These are phyloP conservation scores for Talaromyces sp. DNA, from an alignment of 2,329 filamentous ascomycete species.

Conservation along the genomic window DNA sequence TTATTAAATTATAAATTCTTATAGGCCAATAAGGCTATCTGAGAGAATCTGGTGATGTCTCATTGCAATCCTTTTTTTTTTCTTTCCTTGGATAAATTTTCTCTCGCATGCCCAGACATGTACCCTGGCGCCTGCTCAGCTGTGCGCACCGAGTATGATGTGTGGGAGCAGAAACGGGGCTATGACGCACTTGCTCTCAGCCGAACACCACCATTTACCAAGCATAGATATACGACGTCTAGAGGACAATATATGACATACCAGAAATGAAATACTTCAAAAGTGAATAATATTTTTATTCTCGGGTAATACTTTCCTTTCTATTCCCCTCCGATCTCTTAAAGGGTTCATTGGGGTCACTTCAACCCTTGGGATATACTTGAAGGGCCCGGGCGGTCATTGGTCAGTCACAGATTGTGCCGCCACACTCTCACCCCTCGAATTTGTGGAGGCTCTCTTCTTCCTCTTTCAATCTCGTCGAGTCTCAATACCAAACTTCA, in stretches of 20 bases:
- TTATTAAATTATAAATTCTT: too few relatives aligned
- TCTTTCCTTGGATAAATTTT: too few relatives aligned
- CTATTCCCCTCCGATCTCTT: background rate
- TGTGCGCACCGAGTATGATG: too few relatives aligned
- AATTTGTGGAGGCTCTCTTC: conserved; percentile 35
- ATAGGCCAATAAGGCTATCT: too few relatives aligned
- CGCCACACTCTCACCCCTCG: conserved; percentile 35
- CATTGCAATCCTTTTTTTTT: too few relatives aligned
- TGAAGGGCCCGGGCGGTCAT: conserved; percentile 17
- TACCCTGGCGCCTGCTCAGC: too few relatives aligned
- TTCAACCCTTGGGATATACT: conserved; percentile 14
- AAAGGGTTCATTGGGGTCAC: background rate
- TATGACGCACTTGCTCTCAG: conserved; percentile 19
- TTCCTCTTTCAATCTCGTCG: conserved; percentile 18
- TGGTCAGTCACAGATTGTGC: conserved; percentile 27
- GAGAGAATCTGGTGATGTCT: too few relatives aligned
- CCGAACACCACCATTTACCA: background rate
- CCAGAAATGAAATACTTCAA: too few relatives aligned
- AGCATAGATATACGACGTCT: background rate
- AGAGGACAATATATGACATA: background rate
- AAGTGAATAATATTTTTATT: too few relatives aligned
- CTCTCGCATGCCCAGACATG: background rate
- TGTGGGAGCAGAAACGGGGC: conserved; percentile 3
- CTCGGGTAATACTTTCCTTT: background rate
- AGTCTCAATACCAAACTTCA: background rate